Percentiles rank a stretch among this genome's conserved stretches.
Evolutionary conservation across 2,329 filamentous ascomycete species (phyloP).

Genomic region (Ambrosiella beaveri): DNA sequence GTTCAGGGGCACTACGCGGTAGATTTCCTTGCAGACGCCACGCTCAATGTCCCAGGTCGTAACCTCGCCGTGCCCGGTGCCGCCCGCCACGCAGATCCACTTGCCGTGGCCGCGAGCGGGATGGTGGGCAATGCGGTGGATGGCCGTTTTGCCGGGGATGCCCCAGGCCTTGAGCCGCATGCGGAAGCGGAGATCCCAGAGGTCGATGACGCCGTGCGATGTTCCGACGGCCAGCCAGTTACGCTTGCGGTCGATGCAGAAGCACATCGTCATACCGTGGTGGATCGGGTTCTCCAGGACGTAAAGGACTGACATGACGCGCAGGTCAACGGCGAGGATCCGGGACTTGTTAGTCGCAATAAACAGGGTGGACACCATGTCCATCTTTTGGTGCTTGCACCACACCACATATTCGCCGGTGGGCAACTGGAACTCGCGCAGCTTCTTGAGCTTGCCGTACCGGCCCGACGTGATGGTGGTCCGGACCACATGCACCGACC

Average conservation of each 20-base stretch:
- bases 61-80: constrained; percentile 72
- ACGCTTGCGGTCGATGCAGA: constrained; percentile 68
- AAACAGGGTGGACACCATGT: constrained; percentile 62
- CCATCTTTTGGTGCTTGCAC: constrained; percentile 79
- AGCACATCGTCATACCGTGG: constrained; percentile 80
- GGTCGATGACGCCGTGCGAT: constrained; percentile 75
- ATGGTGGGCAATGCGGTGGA: constrained; percentile 65
- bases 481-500: constrained; percentile 76
- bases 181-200: constrained; percentile 95
- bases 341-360: constrained; percentile 75
- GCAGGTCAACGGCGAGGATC: constrained; percentile 68
- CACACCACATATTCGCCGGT: constrained; percentile 64
- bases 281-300: constrained; percentile 73
- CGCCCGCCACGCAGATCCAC: constrained; percentile 78
- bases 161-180: constrained; percentile 80
- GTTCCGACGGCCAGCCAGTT: constrained; percentile 89
- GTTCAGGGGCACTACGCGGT: constrained; percentile 38
- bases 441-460: constrained; percentile 59
- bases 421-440: constrained; percentile 68
- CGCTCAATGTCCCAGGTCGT: constrained; percentile 95
- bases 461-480: constrained; percentile 40
- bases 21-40: constrained; percentile 72
- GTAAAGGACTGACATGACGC: constrained; percentile 70
- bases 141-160: constrained; percentile 59
- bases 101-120: constrained; percentile 61